phyloP scores from a whole-genome alignment of 768 basidiomycete genomes.

The Termitomyces sp. region DNA sequence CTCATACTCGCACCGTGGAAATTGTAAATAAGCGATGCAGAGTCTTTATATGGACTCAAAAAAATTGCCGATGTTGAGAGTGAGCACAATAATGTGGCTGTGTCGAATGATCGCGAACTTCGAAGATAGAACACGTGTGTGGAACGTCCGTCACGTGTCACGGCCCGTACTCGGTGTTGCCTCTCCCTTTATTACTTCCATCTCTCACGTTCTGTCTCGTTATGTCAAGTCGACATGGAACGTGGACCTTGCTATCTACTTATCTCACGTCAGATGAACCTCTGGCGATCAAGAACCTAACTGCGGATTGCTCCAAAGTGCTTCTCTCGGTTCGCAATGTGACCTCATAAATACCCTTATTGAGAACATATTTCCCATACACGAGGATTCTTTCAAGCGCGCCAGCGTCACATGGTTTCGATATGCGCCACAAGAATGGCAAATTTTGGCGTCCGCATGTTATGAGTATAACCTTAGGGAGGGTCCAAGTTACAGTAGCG shows the following conservation, averaged over 20 bases:
- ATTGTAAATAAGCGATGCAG: not conserved
- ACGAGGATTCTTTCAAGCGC: too few species aligned
- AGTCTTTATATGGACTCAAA: not conserved
- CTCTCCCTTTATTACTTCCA: not conserved
- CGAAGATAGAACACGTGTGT: not conserved
- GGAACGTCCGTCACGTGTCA: too few species aligned
- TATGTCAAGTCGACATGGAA: not conserved
- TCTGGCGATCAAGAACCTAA: not conserved
- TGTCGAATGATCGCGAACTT: not conserved
- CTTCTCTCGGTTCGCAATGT: not conserved
- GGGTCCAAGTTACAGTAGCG: not conserved
- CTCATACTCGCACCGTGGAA: constrained; percentile 11
- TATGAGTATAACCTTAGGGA: not conserved
- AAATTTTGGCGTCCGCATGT: not conserved
- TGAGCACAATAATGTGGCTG: not conserved
- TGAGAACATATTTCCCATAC: not conserved
- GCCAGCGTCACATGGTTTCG: not conserved
- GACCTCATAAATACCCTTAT: not conserved
- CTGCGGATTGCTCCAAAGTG: not conserved
- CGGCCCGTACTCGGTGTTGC: too few species aligned
- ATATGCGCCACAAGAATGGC: not conserved
- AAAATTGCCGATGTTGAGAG: not conserved
- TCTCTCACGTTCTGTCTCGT: not conserved
- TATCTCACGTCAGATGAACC: not conserved
- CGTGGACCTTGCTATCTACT: not conserved